These are phyloP conservation scores for Haplosporangium gracile DNA, from an alignment of 192 early-diverging fungal genomes.

Conservation along the genomic window DNA sequence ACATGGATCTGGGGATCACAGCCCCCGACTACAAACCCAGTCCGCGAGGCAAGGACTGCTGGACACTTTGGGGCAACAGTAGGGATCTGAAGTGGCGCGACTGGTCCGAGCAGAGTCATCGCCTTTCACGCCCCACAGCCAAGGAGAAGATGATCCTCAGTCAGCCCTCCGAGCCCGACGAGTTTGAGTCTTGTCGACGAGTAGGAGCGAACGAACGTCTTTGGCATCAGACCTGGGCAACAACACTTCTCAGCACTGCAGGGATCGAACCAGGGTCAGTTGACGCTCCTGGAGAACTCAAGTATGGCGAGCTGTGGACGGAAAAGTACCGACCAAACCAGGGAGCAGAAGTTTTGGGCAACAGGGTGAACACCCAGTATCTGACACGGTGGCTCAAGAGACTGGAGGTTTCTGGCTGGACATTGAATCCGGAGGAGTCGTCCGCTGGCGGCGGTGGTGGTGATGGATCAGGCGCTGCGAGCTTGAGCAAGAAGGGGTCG, in stretches of 20 bases:
- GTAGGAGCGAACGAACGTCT: constrained; percentile 24
- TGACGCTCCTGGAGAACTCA: constrained; percentile 24
- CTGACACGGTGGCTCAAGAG: constrained; percentile 47
- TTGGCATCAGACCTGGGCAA: constrained; percentile 40
- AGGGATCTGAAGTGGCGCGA: constrained; percentile 28
- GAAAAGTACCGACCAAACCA: constrained; percentile 47
- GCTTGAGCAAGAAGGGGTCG: background rate
- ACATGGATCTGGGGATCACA: constrained; percentile 39
- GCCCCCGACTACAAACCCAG: constrained; percentile 21
- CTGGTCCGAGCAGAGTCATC: constrained; percentile 28
- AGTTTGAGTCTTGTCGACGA: constrained; percentile 49
- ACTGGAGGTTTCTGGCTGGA: constrained; percentile 48
- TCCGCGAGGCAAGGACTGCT: constrained; percentile 27
- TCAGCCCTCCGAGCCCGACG: background rate
- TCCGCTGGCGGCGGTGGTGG: background rate
- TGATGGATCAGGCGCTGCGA: background rate
- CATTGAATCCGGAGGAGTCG: constrained; percentile 44
- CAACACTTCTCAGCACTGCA: constrained; percentile 17
- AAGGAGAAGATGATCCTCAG: constrained; percentile 26
- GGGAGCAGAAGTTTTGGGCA: constrained; percentile 40
- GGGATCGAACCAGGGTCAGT: constrained; percentile 6
- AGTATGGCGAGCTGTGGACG: constrained; percentile 41
- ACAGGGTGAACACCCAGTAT: constrained; percentile 42
- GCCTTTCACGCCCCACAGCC: constrained; percentile 9
- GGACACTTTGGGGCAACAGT: constrained; percentile 34